Evolutionary conservation across 176 grass and related monocot genomes (phyloP), one percentile per base, ranked within the genome.

Genomic region (Oryza australiensis): DNA sequence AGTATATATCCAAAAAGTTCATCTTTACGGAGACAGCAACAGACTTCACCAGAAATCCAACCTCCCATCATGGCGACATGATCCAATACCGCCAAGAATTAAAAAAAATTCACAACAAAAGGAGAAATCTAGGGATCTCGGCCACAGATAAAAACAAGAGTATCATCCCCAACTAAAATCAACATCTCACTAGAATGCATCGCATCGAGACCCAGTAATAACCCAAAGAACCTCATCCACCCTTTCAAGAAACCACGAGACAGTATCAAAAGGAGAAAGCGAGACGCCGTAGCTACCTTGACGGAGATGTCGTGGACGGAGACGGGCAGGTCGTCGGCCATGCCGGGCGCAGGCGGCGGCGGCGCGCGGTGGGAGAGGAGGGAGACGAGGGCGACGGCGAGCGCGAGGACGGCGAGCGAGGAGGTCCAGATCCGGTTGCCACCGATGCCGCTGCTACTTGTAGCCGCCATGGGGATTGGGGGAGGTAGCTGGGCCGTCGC

Each of bases 241-340:
- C 30, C 12, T 55, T 9, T 37, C 65, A 24, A 38, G 1, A 20
- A 57, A 55, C 38, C 9, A 62, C 2, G 45, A 85, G 27, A 9
- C 8, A 37, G 35, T 37, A 37, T 37, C 35, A 8, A 37, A 37
- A 37, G 8, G 35, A 37, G 35, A 37, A 37, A 8, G 6, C 35
- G 35, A 37, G 35, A 37, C 7, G 7, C 35, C 35, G 35, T 37
- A 8, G 35, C 35, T 30, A 82, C 68, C 88, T 93, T 93, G 51
- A 93, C 78, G 51, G 68, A 40, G 73, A 90, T 82, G 51, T 87
- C 91, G 38, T 88, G 82, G 73, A 93, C 82, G 60, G 84, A 90
- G 7, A 59, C 75, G 42, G 82, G 85, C 29, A 70, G 76, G 3
- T 83, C 81, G 62, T 85, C 85, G 72, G 85, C 88, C 88, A 93